Conservation (phyloP, 108 stramenopile genomes). For the Licmophora abbreviata region DNA sequence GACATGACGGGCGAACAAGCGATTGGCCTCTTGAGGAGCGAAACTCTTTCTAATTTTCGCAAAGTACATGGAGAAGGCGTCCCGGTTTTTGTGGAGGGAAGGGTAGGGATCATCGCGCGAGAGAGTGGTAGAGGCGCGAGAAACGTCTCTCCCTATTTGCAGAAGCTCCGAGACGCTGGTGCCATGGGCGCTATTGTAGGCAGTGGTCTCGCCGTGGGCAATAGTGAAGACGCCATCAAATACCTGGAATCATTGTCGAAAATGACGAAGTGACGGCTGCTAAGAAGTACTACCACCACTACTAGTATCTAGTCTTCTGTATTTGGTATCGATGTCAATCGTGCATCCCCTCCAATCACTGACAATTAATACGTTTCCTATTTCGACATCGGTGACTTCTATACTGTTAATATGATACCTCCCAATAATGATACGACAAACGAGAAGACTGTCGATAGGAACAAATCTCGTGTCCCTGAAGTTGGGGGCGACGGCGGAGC, state of each 20-base stretch:
- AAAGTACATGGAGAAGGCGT: constrained; percentile 46
- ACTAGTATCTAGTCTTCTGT: too few species aligned
- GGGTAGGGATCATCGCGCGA: constrained; percentile 53
- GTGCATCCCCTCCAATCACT: too few species aligned
- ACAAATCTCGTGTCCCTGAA: too few species aligned
- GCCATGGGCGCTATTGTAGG: constrained; percentile 72
- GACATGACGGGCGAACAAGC: constrained; percentile 70
- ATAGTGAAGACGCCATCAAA: constrained; percentile 18
- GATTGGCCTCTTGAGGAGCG: constrained; percentile 49
- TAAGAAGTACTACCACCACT: too few species aligned
- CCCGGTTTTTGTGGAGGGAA: constrained; percentile 64
- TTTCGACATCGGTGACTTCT: too few species aligned
- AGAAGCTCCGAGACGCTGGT: constrained; percentile 54
- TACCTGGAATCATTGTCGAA: constrained; percentile 13
- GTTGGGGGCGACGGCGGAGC: too few species aligned
- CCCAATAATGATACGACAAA: too few species aligned
- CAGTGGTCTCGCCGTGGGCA: constrained; percentile 37
- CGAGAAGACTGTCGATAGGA: too few species aligned
- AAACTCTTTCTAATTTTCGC: constrained; percentile 38
- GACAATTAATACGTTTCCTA: too few species aligned
- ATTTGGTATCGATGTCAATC: too few species aligned
- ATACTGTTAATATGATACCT: too few species aligned
- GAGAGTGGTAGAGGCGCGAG: constrained; percentile 13
- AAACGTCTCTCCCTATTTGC: constrained; percentile 30
- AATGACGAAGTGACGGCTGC: too few species aligned